Base-by-base conservation (phyloP, 768 basidiomycete species). In the Agaricus bisporus region DNA sequence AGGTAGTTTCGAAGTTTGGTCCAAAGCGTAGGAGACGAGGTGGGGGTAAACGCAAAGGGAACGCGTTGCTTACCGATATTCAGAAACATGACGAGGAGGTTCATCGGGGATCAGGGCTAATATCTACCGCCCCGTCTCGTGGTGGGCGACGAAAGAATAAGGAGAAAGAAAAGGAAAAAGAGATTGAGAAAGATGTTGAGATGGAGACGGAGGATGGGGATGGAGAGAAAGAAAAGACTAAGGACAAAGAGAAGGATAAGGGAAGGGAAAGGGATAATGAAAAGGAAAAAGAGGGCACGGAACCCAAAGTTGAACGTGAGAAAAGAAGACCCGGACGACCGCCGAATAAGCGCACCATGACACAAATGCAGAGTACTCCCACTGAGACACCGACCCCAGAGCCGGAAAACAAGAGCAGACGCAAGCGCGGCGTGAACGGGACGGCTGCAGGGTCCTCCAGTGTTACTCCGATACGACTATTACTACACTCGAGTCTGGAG, bases 21-120 rank as follows among this genome's bases (percentile, higher is more conserved):
- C 79, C 82, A 0, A 82, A 79, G 55, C 78, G 86, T 41, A 80
- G 77, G 60, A 76, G 85, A 48, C 71, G 81, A 28, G 76, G 78
- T 36, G 73, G 74, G 50, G 82, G 79, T 48, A 90, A 86, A 71
- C 84, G 85, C 71, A 90, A 88, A 70, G 87, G 89, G 45, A 88
- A 89, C 59, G 89, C 83, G 2, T 68, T 95, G 48, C 72, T 95
- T 48, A 75, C 86, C 15, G 91, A 94, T 67, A 92, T 95, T 56
- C 76, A 82, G 45, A 77, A 83, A 67, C 87, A 88, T 59, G 88
- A 90, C 64, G 85, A 75, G 47, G 77, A 80, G 57, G 73, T 81
- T 15, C 65, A 72, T 55, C 60, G 68, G 36, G 69, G 68, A 39
- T 54, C 60, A 12, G 69, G 64, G 37, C 69, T 74, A 14, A 63